Base-by-base conservation (phyloP, 1,139 yeast species). In the Debaryomyces udenii region DNA sequence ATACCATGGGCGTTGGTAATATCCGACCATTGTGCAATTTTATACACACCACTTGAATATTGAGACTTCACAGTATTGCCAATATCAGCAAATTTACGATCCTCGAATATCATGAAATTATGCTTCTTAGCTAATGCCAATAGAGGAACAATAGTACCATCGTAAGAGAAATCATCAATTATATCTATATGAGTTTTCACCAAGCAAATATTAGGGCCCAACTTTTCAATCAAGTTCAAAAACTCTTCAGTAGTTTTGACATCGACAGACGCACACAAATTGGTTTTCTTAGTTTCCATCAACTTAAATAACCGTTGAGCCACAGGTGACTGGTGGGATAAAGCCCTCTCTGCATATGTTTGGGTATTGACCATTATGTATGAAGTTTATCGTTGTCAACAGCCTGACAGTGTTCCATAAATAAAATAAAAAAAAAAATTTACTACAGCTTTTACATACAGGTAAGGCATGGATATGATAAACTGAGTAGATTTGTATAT, bases 41-140 rank as follows among this genome's bases (percentile, higher is more conserved):
- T 81, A 70, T 81, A 90, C 3, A 89, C 84, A 35, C 99, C 99
- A 32, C 95, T 88, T 31, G 85, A 71, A 65, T 93, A 94, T 66
- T 94, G 99, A 31, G 88, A 78, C 66, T 91, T 91, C 39, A 93
- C 99, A 1, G 99, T 94, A 57, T 90, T 89, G n/a, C 99, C 99
- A 55, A 94, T 94, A 64, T 94, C 99, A 22, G 99, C 99, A 66
- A 94, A 94, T 69, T 94, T 94, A 51, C 99, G 80, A 66, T 91
- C 99, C 66, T 91, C 99, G 59, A 91, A 91, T 49, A 91, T 84
- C 74, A 93, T 67, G 54, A 91, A 91, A 48, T 85, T 78, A 66
- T 90, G 93, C 59, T 87, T 86, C 51, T 76, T 67, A 6, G 96
- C 80, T 26, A 91, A 70, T 43, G 63, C 80, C 46, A 85, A 64